Evolutionary conservation across 495 filamentous ascomycete species (phyloP), one percentile per base, ranked within the genome.

Genomic region (Sordaria brevicollis): DNA sequence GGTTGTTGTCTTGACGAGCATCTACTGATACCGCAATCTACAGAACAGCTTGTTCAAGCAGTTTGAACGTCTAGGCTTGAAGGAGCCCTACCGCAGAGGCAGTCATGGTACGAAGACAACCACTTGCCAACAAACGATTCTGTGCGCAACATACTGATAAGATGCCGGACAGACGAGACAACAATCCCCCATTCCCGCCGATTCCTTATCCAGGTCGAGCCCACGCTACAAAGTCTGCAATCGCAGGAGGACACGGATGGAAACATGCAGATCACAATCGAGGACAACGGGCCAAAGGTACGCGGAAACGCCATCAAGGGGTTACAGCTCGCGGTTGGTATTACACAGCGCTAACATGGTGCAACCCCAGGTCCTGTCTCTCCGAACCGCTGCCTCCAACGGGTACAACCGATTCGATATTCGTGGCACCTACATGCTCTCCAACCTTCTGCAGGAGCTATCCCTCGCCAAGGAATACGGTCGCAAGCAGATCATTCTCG

Each of bases 181-280:
- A 82, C 79, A 31, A 75, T 78, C 33, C 82, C 79, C 33, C 78
- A 83, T 66, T 84, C 87, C 33, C 90, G 91, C 67, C 88, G 89
- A 71, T 93, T 93, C 80, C 85, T 93, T 9, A 86, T 95, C 78
- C 83, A 91, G 66, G 92, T 97, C 69, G 89, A 94, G 15, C 80
- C 86, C 19, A 95, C 93, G 0, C 83, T 94, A 21, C 81, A 90
- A 65, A 85, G 83, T 33, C 84, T 99, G 33, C 82, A 92, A 35
- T 85, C 87, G 39, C 89, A 90, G 66, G 95, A 99, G 76, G 95
- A 98, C 74, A 94, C 93, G 4, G 93, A 99, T 79, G 81, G 84
- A 21, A 96, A 98, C 77, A 89, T 89, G 82, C 93, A 97, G 79
- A 99, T 99, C 76, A 98, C 95, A 5, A 96, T 98, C 73, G 94